A percentile compares a stretch with the other conserved stretches of the same genome.
phyloP scores from a whole-genome alignment of 2,329 filamentous ascomycete genomes.

The Xylaria sp. region DNA sequence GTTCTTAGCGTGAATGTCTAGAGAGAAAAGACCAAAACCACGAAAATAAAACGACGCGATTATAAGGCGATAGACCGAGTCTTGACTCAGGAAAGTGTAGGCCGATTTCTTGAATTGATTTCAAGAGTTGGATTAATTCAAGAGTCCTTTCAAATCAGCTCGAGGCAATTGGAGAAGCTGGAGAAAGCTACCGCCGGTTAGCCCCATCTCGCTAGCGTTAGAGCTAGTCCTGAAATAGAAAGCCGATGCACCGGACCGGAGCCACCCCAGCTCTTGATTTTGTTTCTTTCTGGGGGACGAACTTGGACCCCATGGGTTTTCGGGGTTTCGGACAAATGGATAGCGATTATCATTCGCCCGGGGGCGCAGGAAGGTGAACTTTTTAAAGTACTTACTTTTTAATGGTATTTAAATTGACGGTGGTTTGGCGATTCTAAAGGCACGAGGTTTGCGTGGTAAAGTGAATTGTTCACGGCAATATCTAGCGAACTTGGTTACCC shows the following conservation, averaged over 20 bases:
- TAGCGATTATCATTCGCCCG: slow-evolving; percentile 35
- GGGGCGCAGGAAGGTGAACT: neutral
- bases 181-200: neutral
- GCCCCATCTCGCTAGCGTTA: slow-evolving; percentile 1
- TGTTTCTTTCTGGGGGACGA: slow-evolving; percentile 16
- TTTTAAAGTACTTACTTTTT: neutral
- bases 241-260: slow-evolving; percentile 23
- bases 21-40: neutral
- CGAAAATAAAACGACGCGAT: neutral
- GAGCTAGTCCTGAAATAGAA: slow-evolving; percentile 25
- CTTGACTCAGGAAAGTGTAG: neutral
- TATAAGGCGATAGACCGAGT: neutral
- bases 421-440: too few relatives aligned
- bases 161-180: slow-evolving; percentile 32
- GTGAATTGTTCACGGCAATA: neutral
- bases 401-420: too few relatives aligned
- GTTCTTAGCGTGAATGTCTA: neutral
- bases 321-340: slow-evolving; percentile 45
- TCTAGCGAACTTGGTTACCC: neutral
- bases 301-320: neutral
- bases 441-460: too few relatives aligned
- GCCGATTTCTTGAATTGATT: too few relatives aligned
- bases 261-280: slow-evolving; percentile 3
- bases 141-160: slow-evolving; percentile 26
- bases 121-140: neutral